Evolutionary conservation across 331 rosid species (phyloP).

Genomic region (Stylosanthes scabra): DNA sequence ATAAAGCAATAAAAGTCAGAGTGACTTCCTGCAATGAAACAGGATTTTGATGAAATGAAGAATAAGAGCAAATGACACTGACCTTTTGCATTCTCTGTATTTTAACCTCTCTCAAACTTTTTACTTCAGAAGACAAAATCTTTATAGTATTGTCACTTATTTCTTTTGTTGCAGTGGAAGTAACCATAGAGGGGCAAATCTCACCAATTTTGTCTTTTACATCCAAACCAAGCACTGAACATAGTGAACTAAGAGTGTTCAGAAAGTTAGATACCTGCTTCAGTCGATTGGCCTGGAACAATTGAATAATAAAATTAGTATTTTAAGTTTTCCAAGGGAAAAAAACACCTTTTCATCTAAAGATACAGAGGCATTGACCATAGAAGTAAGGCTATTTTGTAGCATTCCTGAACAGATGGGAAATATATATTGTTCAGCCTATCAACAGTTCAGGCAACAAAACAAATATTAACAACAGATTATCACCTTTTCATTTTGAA

Average conservation of each 20-base stretch:
- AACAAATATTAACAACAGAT: conserved; percentile 1
- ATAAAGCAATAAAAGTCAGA: conserved; percentile 14
- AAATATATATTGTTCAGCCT: conserved; percentile 13
- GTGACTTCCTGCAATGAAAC: conserved; percentile 3
- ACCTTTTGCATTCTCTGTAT: conserved; percentile 63
- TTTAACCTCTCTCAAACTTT: conserved; percentile 48
- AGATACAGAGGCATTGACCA: not conserved
- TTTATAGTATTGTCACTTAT: conserved; percentile 43
- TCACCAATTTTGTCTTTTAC: conserved; percentile 40
- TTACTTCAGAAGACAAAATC: conserved; percentile 45
- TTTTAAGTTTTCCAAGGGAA: not conserved
- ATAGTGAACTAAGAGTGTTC: conserved; percentile 44
- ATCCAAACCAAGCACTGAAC: conserved; percentile 54
- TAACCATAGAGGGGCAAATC: conserved; percentile 40
- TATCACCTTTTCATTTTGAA: conserved; percentile 71
- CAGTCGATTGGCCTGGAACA: conserved; percentile 57
- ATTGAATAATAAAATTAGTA: not conserved
- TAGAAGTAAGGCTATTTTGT: conserved; percentile 7
- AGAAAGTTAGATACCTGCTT: conserved; percentile 54
- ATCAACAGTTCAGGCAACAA: conserved; percentile 13
- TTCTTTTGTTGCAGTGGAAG: conserved; percentile 36
- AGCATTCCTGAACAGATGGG: conserved; percentile 12
- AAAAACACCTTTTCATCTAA: not conserved
- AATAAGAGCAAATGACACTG: conserved; percentile 28
- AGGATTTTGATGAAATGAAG: conserved; percentile 1